These are phyloP conservation scores for Artemisia annua DNA, from an alignment of 129 eudicot species.

Conservation along the genomic window DNA sequence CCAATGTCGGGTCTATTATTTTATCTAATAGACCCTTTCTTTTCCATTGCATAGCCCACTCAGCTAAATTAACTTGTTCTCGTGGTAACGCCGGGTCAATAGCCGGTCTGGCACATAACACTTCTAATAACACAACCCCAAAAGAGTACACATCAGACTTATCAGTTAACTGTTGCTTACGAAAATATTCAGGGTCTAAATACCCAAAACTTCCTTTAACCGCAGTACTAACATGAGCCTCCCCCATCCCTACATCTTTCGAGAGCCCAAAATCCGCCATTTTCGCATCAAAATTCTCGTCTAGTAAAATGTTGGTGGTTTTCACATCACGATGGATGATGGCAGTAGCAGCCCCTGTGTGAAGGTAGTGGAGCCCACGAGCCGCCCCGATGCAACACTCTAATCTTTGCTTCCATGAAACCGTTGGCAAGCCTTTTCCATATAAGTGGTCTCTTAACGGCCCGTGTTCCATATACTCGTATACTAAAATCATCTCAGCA, in stretches of 20 bases:
- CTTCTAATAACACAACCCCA: conserved; percentile 82
- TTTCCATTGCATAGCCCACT: conserved; percentile 96
- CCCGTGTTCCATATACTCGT: conserved; percentile 90
- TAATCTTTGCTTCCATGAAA: conserved; percentile 85
- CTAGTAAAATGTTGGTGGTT: conserved; percentile 82
- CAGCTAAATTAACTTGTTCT: conserved; percentile 95
- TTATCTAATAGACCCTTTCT: conserved; percentile 71
- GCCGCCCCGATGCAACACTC: conserved; percentile 92
- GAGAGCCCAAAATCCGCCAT: conserved; percentile 98
- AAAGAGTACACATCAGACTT: conserved; percentile 93
- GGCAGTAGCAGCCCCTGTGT: conserved; percentile 78
- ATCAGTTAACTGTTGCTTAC: conserved; percentile 86
- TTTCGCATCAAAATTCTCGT: conserved; percentile 73
- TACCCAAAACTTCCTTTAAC: conserved; percentile 98
- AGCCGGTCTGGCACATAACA: conserved; percentile 76
- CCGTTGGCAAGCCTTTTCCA: conserved; percentile 55
- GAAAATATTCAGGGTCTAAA: conserved; percentile 84
- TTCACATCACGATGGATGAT: conserved; percentile 96
- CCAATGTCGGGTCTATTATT: conserved; percentile 65
- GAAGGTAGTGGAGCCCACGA: conserved; percentile 94
- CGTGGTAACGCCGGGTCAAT: conserved; percentile 73
- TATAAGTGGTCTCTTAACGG: conserved; percentile 86
- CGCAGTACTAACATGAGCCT: conserved; percentile 84
- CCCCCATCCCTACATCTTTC: conserved; percentile 66
- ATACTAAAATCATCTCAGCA: conserved; percentile 82